A percentile compares a stretch with the other conserved stretches of the same genome.
Evolutionary conservation across 1,284 basidiomycete species (phyloP).

Genomic region (Mycena citricolor): DNA sequence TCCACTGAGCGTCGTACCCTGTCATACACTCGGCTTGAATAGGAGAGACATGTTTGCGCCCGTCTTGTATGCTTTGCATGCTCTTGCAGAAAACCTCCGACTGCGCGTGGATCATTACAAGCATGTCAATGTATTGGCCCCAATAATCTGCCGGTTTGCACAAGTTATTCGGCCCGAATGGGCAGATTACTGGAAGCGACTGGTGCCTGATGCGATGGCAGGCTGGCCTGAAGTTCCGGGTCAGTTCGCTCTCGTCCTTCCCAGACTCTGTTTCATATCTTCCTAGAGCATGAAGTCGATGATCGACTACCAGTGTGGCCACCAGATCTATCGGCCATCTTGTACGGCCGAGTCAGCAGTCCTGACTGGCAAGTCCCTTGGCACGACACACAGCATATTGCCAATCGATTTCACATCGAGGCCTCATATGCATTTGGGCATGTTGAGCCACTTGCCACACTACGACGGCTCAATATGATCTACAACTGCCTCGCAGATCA

Average conservation of each 20-base stretch:
- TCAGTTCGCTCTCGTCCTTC: slow-evolving; percentile 1
- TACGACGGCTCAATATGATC: slow-evolving; percentile 50
- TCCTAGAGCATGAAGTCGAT: slow-evolving; percentile 48
- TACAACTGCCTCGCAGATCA: slow-evolving; percentile 60
- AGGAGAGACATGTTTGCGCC: slow-evolving; percentile 41
- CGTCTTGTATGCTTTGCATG: slow-evolving; percentile 71
- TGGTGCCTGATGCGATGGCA: slow-evolving; percentile 60
- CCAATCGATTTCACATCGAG: slow-evolving; percentile 47
- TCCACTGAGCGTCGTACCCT: slow-evolving; percentile 10
- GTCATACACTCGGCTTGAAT: slow-evolving; percentile 16
- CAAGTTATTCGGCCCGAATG: slow-evolving; percentile 71
- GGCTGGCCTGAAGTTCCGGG: slow-evolving; percentile 58
- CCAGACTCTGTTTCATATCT: slow-evolving; percentile 17
- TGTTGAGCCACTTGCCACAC: slow-evolving; percentile 50
- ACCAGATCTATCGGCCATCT: slow-evolving; percentile 59
- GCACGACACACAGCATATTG: slow-evolving; percentile 50
- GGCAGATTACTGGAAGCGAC: slow-evolving; percentile 85
- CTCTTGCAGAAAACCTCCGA: slow-evolving; percentile 70
- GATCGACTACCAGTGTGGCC: slow-evolving; percentile 72
- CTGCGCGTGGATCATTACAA: slow-evolving; percentile 53
- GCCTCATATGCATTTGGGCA: slow-evolving; percentile 64
- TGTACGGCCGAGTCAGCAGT: slow-evolving; percentile 64
- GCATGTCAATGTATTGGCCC: slow-evolving; percentile 59
- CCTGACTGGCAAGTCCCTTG: slow-evolving; percentile 64
- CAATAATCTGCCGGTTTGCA: slow-evolving; percentile 69